Evolutionary conservation across 2,329 filamentous ascomycete species (phyloP).

Genomic region (Fusarium duplospermum): DNA sequence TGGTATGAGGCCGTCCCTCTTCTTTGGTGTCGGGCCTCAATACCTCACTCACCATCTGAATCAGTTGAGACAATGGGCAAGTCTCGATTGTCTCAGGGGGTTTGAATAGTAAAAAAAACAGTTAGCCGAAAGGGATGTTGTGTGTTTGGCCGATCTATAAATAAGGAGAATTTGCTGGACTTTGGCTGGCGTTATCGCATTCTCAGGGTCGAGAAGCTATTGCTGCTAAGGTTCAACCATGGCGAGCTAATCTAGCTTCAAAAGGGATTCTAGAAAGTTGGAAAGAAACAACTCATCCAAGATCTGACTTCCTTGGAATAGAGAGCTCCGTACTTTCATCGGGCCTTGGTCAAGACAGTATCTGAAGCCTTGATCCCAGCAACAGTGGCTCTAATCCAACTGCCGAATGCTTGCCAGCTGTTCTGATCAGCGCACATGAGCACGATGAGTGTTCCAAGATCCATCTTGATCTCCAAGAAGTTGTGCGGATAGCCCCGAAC

Average conservation of each 20-base stretch:
- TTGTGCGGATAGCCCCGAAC: conserved; percentile 13
- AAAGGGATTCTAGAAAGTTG: neutral
- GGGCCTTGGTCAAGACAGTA: neutral
- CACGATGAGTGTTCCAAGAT: neutral
- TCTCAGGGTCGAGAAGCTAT: neutral
- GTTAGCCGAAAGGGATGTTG: neutral
- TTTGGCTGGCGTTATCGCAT: neutral
- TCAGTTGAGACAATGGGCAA: neutral
- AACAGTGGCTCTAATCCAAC: neutral
- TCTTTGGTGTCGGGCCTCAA: neutral
- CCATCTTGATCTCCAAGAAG: neutral
- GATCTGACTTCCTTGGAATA: neutral
- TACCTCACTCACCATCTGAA: neutral
- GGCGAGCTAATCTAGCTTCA: neutral
- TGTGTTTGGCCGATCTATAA: neutral
- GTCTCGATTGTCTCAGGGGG: neutral
- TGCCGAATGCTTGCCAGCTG: neutral
- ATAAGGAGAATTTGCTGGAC: neutral
- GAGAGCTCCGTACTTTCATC: neutral
- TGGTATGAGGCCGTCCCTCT: neutral
- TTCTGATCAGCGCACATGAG: neutral
- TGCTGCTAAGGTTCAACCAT: neutral
- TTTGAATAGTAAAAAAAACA: neutral
- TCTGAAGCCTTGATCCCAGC: neutral
- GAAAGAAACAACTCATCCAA: neutral